These are phyloP conservation scores for Pistacia integerrima DNA, from an alignment of 345 rosid species.

Conservation along the genomic window DNA sequence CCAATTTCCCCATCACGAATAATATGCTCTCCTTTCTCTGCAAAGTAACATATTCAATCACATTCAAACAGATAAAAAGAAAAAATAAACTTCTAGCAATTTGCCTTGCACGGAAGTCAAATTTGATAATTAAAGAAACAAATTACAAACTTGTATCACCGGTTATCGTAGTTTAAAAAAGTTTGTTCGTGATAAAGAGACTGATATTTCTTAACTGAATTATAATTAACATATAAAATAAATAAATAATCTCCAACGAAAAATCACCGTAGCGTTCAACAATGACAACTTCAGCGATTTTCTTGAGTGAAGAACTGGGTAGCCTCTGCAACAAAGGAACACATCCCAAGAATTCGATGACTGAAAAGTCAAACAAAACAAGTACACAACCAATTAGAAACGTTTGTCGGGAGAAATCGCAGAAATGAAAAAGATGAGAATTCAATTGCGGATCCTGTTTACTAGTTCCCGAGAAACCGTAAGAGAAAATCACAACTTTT, in stretches of 20 bases:
- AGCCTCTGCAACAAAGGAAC: conserved; percentile 77
- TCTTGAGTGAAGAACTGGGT: conserved; percentile 65
- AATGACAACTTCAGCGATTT: conserved; percentile 52
- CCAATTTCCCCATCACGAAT: conserved; percentile 71
- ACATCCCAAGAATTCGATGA: conserved; percentile 66
- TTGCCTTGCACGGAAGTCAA: neutral
- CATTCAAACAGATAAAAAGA: neutral
- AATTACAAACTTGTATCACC: neutral
- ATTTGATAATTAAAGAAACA: neutral
- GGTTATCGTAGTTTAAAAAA: too few species aligned
- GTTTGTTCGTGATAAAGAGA: too few species aligned
- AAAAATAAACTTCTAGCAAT: too few species aligned
- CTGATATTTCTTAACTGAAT: too few species aligned
- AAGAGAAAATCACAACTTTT: conserved; percentile 7
- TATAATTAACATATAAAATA: neutral
- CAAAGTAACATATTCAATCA: conserved; percentile 19
- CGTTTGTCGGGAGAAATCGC: neutral
- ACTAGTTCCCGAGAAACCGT: conserved; percentile 3
- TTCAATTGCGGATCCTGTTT: neutral
- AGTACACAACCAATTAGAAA: neutral
- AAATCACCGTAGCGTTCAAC: conserved; percentile 58
- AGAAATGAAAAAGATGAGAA: neutral
- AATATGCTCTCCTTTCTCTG: conserved; percentile 76
- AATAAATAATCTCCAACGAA: neutral
- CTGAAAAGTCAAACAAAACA: conserved; percentile 34